Evolutionary conservation across 768 basidiomycete species (phyloP).

Genomic region (Tulasnella sp.): DNA sequence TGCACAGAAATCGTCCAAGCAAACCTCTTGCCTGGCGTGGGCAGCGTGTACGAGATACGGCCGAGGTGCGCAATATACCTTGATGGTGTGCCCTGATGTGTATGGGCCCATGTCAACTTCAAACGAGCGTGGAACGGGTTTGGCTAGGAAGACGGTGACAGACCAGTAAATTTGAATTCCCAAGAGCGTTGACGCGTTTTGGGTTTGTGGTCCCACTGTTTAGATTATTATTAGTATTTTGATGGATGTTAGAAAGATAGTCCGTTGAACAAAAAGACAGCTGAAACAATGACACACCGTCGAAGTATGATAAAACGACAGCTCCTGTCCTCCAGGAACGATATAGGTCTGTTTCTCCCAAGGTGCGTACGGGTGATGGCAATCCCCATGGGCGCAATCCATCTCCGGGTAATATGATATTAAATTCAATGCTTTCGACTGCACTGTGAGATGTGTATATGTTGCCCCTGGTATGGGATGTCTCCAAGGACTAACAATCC

Average conservation of each 20-base stretch:
- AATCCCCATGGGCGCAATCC: too few species aligned
- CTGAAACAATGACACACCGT: too few species aligned
- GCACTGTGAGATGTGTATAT: too few species aligned
- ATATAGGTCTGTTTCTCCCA: too few species aligned
- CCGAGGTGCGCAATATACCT: not conserved
- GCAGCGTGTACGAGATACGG: not conserved
- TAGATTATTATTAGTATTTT: not conserved
- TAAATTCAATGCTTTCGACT: too few species aligned
- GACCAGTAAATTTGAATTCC: not conserved
- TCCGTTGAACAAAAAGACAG: too few species aligned
- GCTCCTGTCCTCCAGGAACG: too few species aligned
- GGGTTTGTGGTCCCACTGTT: not conserved
- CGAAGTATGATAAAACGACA: too few species aligned
- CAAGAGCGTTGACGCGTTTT: not conserved
- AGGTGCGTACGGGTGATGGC: too few species aligned
- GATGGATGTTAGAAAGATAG: not conserved
- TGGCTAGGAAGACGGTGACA: not conserved
- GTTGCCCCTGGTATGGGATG: not conserved
- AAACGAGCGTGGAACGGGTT: not conserved
- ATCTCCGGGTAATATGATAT: too few species aligned
- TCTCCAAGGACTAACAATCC: not conserved
- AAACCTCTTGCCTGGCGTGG: not conserved
- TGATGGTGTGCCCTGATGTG: not conserved
- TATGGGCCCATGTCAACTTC: not conserved
- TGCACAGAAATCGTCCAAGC: not conserved